Percentiles rank a stretch among this genome's conserved stretches.
phyloP scores from a whole-genome alignment of 73 alveolate genomes.

The Vitrella brassicaformis region DNA sequence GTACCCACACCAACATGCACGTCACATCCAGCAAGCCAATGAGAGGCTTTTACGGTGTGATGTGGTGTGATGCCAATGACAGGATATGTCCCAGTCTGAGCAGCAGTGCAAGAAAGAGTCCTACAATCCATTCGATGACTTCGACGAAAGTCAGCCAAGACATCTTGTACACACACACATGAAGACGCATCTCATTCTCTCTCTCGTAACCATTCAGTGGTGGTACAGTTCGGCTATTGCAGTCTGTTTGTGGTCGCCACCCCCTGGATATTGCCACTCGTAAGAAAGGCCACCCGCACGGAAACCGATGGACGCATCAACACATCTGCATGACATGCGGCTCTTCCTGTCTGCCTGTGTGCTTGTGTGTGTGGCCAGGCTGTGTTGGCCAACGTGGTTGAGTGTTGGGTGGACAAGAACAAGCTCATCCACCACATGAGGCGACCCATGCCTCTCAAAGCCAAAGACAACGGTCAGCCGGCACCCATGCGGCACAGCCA shows the following conservation, averaged over 20 bases:
- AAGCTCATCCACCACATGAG: neutral
- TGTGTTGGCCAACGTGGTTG: neutral
- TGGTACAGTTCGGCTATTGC: neutral
- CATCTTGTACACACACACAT: too few species aligned
- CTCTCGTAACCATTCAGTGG: neutral
- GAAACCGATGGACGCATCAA: neutral
- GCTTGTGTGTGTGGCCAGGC: neutral
- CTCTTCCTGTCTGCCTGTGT: neutral
- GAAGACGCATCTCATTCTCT: neutral
- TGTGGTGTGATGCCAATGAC: too few species aligned
- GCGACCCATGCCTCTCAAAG: neutral
- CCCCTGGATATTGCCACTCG: too few species aligned
- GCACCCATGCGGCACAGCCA: too few species aligned
- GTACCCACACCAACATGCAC: neutral
- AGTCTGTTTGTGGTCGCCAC: neutral
- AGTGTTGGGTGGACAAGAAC: neutral
- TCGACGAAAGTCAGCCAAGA: neutral
- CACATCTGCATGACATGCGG: neutral
- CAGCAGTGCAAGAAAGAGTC: neutral
- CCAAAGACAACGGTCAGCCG: neutral
- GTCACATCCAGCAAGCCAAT: neutral
- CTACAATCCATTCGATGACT: neutral
- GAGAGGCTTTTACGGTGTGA: neutral
- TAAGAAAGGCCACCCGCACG: too few species aligned
- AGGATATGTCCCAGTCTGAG: neutral